Percentiles rank a stretch among this genome's conserved stretches.
Conservation (phyloP, 1,139 yeast genomes). For the Geotrichum candidum region DNA sequence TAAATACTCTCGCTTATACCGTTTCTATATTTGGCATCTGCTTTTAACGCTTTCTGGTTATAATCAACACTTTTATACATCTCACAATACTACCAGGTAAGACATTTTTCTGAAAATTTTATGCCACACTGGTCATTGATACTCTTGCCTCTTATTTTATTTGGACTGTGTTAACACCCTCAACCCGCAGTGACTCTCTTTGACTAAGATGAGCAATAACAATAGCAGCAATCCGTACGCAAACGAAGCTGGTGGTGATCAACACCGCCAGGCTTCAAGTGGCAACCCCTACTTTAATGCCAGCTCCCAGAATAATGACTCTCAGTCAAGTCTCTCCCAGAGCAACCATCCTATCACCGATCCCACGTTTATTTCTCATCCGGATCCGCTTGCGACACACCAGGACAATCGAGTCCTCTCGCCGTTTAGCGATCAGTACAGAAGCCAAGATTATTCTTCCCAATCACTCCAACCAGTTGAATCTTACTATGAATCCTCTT, state of each 20-base stretch:
- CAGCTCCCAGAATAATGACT: not conserved
- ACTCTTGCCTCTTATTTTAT: not conserved
- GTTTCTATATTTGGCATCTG: too few species aligned
- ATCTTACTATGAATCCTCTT: not conserved
- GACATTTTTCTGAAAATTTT: too few species aligned
- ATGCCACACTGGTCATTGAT: not conserved
- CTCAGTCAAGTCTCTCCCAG: not conserved
- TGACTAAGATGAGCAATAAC: not conserved
- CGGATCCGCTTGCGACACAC: not conserved
- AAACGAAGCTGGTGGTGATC: not conserved
- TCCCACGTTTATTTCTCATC: not conserved
- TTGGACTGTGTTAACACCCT: not conserved
- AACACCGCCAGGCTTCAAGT: not conserved
- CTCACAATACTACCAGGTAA: too few species aligned
- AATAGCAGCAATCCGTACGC: not conserved
- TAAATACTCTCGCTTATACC: too few species aligned
- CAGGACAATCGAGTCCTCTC: not conserved
- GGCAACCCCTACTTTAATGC: not conserved
- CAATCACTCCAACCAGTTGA: constrained; percentile 1
- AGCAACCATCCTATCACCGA: not conserved
- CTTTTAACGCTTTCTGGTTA: too few species aligned
- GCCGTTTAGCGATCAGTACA: constrained; percentile 1
- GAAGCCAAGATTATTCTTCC: not conserved
- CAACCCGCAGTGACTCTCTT: not conserved
- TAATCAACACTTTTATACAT: too few species aligned